These are phyloP conservation scores for Linnemannia zychae DNA, from an alignment of 192 early-diverging fungal species.

Conservation along the genomic window DNA sequence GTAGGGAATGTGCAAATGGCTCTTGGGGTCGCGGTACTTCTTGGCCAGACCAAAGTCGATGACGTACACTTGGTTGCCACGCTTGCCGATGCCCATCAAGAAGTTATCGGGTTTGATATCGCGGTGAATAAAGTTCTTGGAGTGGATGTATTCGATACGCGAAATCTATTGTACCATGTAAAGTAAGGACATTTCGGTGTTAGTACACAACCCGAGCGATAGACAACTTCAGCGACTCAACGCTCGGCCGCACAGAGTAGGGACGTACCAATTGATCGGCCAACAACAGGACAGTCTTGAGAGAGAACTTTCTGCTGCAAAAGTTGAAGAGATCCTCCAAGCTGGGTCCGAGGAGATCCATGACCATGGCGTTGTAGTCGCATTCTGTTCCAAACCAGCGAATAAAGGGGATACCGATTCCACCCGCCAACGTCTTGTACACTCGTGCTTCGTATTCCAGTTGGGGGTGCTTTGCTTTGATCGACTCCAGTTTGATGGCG, in stretches of 20 bases:
- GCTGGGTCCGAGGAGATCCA: conserved; percentile 92
- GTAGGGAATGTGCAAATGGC: conserved; percentile 90
- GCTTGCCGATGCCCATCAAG: conserved; percentile 89
- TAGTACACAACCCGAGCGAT: background rate
- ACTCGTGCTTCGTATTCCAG: conserved; percentile 98
- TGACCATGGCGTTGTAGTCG: conserved; percentile 89
- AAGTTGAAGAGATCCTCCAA: conserved; percentile 93
- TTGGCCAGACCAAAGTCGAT: conserved; percentile 95
- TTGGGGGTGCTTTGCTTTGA: conserved; percentile 96
- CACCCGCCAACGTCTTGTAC: conserved; percentile 94
- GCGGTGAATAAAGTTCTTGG: conserved; percentile 92
- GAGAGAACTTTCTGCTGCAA: conserved; percentile 88
- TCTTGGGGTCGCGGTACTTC: conserved; percentile 88
- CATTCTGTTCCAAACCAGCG: conserved; percentile 87
- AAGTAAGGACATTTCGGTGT: background rate
- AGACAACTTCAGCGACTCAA: too few relatives aligned
- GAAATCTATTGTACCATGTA: conserved; percentile 62
- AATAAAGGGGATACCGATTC: conserved; percentile 91
- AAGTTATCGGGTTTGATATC: conserved; percentile 96
- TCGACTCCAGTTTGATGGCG: conserved; percentile 96
- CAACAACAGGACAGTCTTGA: conserved; percentile 89
- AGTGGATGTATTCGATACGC: conserved; percentile 84
- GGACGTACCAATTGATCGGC: conserved; percentile 85
- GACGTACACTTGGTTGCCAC: conserved; percentile 86
- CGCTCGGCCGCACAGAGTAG: too few relatives aligned